Evolutionary conservation across 768 basidiomycete species (phyloP).

Genomic region (Tulasnella sp.): DNA sequence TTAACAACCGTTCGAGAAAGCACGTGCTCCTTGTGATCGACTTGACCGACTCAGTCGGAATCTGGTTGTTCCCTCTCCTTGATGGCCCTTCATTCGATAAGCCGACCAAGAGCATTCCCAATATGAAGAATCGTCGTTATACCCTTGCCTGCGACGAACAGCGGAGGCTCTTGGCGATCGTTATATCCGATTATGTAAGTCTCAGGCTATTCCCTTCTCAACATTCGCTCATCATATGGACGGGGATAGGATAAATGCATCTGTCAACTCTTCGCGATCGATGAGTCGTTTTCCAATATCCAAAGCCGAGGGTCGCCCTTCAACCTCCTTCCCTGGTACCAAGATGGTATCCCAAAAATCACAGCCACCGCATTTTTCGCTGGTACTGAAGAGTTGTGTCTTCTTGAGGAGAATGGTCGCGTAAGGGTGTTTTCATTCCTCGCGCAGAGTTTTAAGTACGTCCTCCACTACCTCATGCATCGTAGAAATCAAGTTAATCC

Average conservation of each 20-base stretch:
- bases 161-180: conserved; percentile 33
- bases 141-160: conserved; percentile 41
- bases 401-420: conserved; percentile 35
- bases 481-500: background rate
- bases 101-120: background rate
- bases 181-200: background rate
- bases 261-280: conserved; percentile 30
- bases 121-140: conserved; percentile 29
- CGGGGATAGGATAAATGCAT: too few relatives aligned
- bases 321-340: conserved; percentile 36
- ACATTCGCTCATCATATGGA: too few relatives aligned
- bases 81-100: background rate
- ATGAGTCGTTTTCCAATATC: conserved; percentile 31
- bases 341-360: conserved; percentile 23
- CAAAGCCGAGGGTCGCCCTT: conserved; percentile 34
- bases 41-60: background rate
- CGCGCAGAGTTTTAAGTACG: conserved; percentile 43
- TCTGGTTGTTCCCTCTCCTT: background rate
- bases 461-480: background rate
- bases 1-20: too few relatives aligned
- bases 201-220: too few relatives aligned
- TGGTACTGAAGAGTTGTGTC: conserved; percentile 40
- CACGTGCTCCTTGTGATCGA: background rate
- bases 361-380: conserved; percentile 33
- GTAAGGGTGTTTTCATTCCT: conserved; percentile 44